Percentiles rank a stretch among this genome's conserved stretches.
phyloP scores from a whole-genome alignment of 164 flowering plant species.

The Berberis vulgaris region DNA sequence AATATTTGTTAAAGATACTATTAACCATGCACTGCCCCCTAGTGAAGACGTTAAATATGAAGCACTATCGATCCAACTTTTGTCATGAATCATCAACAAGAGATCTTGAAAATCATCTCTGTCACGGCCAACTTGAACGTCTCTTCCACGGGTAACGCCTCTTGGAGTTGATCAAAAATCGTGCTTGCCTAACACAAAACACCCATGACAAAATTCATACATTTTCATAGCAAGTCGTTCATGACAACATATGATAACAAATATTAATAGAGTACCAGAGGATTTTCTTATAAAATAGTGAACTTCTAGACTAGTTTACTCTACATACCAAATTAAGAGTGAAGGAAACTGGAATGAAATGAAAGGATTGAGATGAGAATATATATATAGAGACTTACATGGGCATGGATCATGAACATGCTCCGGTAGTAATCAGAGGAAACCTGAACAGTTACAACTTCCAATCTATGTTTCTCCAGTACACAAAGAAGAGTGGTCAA shows the following conservation, averaged over 20 bases:
- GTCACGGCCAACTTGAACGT: constrained; percentile 56
- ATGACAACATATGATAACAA: too few relatives aligned
- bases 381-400: constrained; percentile 34
- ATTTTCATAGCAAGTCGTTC: background rate
- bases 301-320: background rate
- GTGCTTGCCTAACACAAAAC: constrained; percentile 24
- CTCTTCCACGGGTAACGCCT: constrained; percentile 40
- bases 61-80: too few relatives aligned
- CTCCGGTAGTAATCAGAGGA: constrained; percentile 35
- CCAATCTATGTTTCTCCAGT: constrained; percentile 58
- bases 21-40: too few relatives aligned
- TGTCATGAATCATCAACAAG: constrained; percentile 17
- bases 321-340: background rate
- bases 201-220: too few relatives aligned
- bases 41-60: too few relatives aligned
- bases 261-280: too few relatives aligned
- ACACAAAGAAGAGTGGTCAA: constrained; percentile 36
- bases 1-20: background rate
- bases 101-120: constrained; percentile 48
- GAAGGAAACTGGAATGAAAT: background rate
- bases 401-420: constrained; percentile 71
- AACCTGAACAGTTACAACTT: constrained; percentile 54
- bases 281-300: too few relatives aligned
- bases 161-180: constrained; percentile 23
- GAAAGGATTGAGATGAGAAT: background rate